These are phyloP conservation scores for Jacaranda copaia DNA, from an alignment of 257 asterid genomes.

Conservation along the genomic window DNA sequence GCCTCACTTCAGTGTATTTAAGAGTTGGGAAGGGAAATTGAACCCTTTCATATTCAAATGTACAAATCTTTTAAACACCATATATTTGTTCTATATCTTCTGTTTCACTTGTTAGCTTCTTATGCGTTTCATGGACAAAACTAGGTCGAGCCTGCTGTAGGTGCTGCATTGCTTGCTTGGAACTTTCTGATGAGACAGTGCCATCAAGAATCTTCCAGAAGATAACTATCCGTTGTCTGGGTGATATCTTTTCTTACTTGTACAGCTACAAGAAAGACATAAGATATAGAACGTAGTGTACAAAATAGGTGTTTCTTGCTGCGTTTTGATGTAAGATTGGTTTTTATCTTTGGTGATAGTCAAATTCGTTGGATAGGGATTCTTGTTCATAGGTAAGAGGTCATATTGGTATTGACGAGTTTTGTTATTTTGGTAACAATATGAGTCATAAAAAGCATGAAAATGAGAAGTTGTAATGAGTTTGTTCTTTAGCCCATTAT, in stretches of 20 bases:
- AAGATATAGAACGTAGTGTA: slow-evolving; percentile 25
- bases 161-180: slow-evolving; percentile 90
- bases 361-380: background rate
- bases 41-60: too few relatives aligned
- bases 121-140: slow-evolving; percentile 7
- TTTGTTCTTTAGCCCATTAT: too few relatives aligned
- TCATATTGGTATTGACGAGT: background rate
- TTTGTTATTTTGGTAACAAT: too few relatives aligned
- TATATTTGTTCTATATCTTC: too few relatives aligned
- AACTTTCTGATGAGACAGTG: slow-evolving; percentile 61
- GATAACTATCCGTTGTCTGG: slow-evolving; percentile 29
- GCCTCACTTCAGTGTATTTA: too few relatives aligned
- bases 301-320: slow-evolving; percentile 7
- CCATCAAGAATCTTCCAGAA: slow-evolving; percentile 45
- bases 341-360: background rate
- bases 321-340: background rate
- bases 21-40: too few relatives aligned
- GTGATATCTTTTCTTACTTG: background rate
- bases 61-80: background rate
- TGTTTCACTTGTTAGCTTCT: background rate
- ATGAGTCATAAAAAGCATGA: background rate
- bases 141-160: slow-evolving; percentile 87
- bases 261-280: slow-evolving; percentile 31
- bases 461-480: background rate
- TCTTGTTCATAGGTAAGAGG: background rate